Evolutionary conservation across 2,329 filamentous ascomycete genomes (phyloP).

Genomic region (Rachicladosporium sp.): DNA sequence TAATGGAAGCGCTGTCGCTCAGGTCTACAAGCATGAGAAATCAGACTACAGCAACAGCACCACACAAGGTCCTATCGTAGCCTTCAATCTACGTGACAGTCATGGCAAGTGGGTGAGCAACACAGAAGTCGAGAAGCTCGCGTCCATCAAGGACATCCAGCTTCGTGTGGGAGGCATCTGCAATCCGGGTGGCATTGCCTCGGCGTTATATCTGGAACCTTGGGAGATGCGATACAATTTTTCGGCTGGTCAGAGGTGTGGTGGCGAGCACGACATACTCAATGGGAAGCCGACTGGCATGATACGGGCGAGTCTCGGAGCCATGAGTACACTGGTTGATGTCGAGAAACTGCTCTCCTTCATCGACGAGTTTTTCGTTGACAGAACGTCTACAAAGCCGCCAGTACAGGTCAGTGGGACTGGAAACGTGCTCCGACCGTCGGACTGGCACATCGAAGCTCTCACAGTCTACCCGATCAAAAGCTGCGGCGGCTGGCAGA

Average conservation of each 20-base stretch:
- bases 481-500: slow-evolving; percentile 68
- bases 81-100: slow-evolving; percentile 68
- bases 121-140: slow-evolving; percentile 76
- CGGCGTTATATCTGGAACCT: slow-evolving; percentile 57
- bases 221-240: slow-evolving; percentile 81
- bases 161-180: slow-evolving; percentile 81
- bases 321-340: slow-evolving; percentile 73
- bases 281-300: slow-evolving; percentile 79
- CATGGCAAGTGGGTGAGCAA: slow-evolving; percentile 65
- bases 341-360: slow-evolving; percentile 52
- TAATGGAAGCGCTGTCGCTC: slow-evolving; percentile 55
- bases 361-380: slow-evolving; percentile 21
- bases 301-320: slow-evolving; percentile 73
- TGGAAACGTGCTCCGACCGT: too few relatives aligned
- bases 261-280: slow-evolving; percentile 68
- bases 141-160: slow-evolving; percentile 65
- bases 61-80: slow-evolving; percentile 58
- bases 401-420: neutral
- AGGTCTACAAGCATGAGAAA: slow-evolving; percentile 41
- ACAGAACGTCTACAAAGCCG: slow-evolving; percentile 4
- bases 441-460: slow-evolving; percentile 29
- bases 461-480: slow-evolving; percentile 77
- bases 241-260: slow-evolving; percentile 72
- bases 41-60: slow-evolving; percentile 5
- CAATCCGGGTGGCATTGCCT: slow-evolving; percentile 77